Conservation (phyloP, 345 rosid genomes). For the Corymbia maculata region DNA sequence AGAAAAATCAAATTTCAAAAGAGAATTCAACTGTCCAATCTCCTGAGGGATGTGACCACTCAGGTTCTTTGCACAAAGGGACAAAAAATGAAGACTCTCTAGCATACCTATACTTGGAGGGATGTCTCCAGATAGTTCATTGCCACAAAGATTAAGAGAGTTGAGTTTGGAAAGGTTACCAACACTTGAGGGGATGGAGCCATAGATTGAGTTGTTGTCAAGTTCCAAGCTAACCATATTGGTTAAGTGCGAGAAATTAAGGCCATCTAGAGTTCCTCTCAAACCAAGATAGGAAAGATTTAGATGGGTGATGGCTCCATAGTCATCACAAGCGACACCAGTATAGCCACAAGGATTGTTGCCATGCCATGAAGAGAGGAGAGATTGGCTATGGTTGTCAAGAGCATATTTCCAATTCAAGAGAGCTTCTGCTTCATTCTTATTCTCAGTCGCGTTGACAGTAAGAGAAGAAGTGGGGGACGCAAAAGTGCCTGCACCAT, state of each 20-base stretch:
- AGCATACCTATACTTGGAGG: background rate
- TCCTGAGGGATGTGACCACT: fast-evolving
- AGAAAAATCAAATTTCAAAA: fast-evolving
- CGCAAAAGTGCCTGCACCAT: background rate
- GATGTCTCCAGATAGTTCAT: fast-evolving
- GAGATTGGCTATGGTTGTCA: background rate
- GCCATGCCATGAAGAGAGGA: background rate
- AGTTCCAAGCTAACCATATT: background rate
- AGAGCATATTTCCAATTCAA: background rate
- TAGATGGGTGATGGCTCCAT: background rate
- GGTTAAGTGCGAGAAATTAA: background rate
- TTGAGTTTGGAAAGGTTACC: background rate
- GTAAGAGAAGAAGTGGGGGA: background rate
- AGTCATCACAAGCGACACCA: fast-evolving
- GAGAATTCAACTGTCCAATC: background rate
- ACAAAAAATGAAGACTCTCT: background rate
- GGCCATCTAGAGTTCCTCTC: background rate
- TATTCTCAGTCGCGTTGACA: too few relatives aligned
- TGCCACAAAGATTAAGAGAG: background rate
- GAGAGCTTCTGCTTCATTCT: background rate
- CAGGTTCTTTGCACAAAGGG: background rate
- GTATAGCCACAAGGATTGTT: background rate
- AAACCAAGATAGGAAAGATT: background rate
- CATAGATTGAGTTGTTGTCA: background rate
- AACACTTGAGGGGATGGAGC: background rate